Base-by-base conservation (phyloP, 495 filamentous ascomycete genomes). In the Penicillium canescens region DNA sequence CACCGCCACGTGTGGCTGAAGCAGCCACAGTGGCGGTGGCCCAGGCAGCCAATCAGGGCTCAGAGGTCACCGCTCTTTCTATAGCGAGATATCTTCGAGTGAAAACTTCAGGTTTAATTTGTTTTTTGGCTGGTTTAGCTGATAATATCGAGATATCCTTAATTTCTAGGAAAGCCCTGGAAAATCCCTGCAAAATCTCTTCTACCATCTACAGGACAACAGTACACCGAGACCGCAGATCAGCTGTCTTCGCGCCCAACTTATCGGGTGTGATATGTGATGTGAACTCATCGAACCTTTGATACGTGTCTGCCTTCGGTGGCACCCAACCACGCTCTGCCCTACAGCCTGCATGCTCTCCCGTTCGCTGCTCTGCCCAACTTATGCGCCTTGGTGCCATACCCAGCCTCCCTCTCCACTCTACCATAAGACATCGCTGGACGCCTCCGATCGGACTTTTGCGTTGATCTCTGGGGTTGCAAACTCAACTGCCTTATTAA, bases 11-110 rank as follows among this genome's bases (percentile, higher is more conserved):
- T 34, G 46, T 55, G 55, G 44, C 54, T 57, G 24, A 14, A 54
- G 43, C 65, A 74, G 71, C 66, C 69, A 70, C 68, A 66, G 63
- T 72, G 69, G 62, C 71, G 62, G 69, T 71, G 59, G 58, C 41
- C 3, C 3, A 6, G 12, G 12, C 46, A n/a, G 23, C 70, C 69
- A 75, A 75, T 73, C 60, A 68, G 6, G 33, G 9, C 0, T 13
- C 44, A 50, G 8, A 21, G 20, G 71, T 74, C 71, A 74, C 71
- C 71, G 71, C 69, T 65, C 62, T 65, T 69, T 63, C 45, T 16
- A 38, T 23, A 41, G 18, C 9, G 8, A 26, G 12, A 21, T 31
- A 9, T 20, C 1, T 13, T 13, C 1, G 7, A 10, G 6, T 23
- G 42, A 14, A n/a, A 9, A 11, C 9, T n/a, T 12, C n/a, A 8